These are phyloP conservation scores for Lachnellula arida DNA, from an alignment of 2,329 filamentous ascomycete genomes.

Conservation along the genomic window DNA sequence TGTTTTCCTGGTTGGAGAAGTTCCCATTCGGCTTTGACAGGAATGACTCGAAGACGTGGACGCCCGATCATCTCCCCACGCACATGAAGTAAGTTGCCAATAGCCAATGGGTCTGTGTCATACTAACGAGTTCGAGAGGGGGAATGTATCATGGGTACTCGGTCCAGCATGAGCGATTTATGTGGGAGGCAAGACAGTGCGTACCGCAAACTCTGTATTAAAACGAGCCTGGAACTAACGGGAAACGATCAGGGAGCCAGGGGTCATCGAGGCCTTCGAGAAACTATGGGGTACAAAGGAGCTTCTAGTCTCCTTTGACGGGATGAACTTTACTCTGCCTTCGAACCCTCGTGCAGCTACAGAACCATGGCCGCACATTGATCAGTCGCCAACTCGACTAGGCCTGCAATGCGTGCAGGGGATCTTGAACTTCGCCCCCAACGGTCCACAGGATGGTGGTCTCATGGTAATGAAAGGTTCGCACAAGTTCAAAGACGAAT, in stretches of 20 bases:
- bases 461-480: constrained; percentile 31
- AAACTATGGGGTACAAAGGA: constrained; percentile 39
- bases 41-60: constrained; percentile 33
- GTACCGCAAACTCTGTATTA: too few species aligned
- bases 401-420: constrained; percentile 43
- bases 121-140: constrained; percentile 28
- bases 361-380: constrained; percentile 37
- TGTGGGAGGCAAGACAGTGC: constrained; percentile 32
- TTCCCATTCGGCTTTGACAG: constrained; percentile 33
- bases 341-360: constrained; percentile 15
- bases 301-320: constrained; percentile 43
- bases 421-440: constrained; percentile 36
- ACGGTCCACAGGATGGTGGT: constrained; percentile 33
- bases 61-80: constrained; percentile 32
- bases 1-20: constrained; percentile 20
- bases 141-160: constrained; percentile 37
- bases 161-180: constrained; percentile 37
- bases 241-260: constrained; percentile 29
- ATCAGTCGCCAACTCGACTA: constrained; percentile 35
- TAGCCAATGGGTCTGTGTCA: too few species aligned
- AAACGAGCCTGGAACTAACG: too few species aligned
- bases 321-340: constrained; percentile 37
- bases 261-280: constrained; percentile 36
- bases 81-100: constrained; percentile 4
- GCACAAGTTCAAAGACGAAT: constrained; percentile 29